Conservation (phyloP, 805 yeast species). For the Kazachstania psychrophila region DNA sequence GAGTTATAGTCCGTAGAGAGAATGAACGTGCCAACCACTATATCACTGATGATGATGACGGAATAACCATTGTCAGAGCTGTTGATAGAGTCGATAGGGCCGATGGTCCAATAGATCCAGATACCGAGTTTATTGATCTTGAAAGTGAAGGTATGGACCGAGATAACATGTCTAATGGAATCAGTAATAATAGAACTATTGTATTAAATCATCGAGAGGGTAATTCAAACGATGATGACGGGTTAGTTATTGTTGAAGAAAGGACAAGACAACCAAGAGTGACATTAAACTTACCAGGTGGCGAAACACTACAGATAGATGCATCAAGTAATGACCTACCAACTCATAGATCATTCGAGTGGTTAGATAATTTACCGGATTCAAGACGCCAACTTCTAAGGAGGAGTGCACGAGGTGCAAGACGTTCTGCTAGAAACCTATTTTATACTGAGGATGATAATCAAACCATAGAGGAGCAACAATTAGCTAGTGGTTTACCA, state of each 20-base stretch:
- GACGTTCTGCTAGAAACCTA: constrained; percentile 4
- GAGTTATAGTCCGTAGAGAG: constrained; percentile 1
- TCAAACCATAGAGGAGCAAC: constrained; percentile 3
- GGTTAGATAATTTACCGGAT: constrained; percentile 12
- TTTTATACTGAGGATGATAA: constrained; percentile 4
- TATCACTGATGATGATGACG: constrained; percentile 13
- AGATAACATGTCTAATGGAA: not conserved
- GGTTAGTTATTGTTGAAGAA: constrained; percentile 25
- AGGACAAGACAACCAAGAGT: constrained; percentile 18
- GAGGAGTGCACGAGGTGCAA: constrained; percentile 15
- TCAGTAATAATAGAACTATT: not conserved
- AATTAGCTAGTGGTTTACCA: constrained; percentile 4
- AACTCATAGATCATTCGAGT: constrained; percentile 21
- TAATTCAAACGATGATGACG: constrained; percentile 21
- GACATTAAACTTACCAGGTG: constrained; percentile 22
- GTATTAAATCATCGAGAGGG: constrained; percentile 1
- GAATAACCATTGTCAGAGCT: constrained; percentile 15
- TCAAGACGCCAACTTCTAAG: constrained; percentile 13
- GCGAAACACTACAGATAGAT: constrained; percentile 15
- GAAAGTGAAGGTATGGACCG: constrained; percentile 13
- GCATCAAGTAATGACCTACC: constrained; percentile 21
- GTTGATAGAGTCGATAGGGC: constrained; percentile 7
- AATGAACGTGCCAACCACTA: not conserved
- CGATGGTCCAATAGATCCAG: constrained; percentile 16
- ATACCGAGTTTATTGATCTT: constrained; percentile 24